phyloP scores from a whole-genome alignment of 2,329 filamentous ascomycete species.

The Curvularia lunata region DNA sequence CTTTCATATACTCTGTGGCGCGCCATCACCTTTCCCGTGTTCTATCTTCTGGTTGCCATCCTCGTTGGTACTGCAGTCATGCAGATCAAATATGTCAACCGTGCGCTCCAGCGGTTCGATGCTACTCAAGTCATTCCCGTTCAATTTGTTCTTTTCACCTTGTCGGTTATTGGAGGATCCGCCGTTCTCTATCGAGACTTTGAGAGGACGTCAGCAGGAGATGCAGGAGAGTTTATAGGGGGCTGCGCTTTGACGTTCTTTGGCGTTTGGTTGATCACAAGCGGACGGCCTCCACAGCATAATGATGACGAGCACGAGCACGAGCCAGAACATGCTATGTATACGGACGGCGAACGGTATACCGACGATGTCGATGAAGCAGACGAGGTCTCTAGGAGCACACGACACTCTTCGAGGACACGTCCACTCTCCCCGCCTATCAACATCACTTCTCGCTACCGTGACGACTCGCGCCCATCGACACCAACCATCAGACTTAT shows the following conservation, averaged over 20 bases:
- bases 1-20: constrained; percentile 89
- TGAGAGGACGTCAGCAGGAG: constrained; percentile 75
- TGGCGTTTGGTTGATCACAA: constrained; percentile 97
- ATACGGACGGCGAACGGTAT: constrained; percentile 50
- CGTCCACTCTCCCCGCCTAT: constrained; percentile 34
- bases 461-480: constrained; percentile 23
- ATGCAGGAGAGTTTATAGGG: constrained; percentile 83
- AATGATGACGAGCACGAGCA: constrained; percentile 54
- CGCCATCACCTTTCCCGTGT: constrained; percentile 89
- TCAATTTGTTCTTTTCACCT: constrained; percentile 95
- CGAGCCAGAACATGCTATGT: constrained; percentile 52
- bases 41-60: constrained; percentile 81
- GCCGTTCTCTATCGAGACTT: constrained; percentile 95
- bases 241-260: constrained; percentile 93
- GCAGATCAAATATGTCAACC: constrained; percentile 97
- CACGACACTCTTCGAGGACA: constrained; percentile 26
- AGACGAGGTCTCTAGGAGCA: constrained; percentile 15
- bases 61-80: constrained; percentile 86
- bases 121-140: constrained; percentile 98
- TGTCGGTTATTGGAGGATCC: constrained; percentile 93
- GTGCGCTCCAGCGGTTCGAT: constrained; percentile 86
- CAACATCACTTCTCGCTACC: constrained; percentile 25
- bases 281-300: constrained; percentile 63
- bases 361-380: constrained; percentile 34
- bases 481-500: constrained; percentile 38